Evolutionary conservation across 805 yeast species (phyloP).

Genomic region (Osmozyma mogii): DNA sequence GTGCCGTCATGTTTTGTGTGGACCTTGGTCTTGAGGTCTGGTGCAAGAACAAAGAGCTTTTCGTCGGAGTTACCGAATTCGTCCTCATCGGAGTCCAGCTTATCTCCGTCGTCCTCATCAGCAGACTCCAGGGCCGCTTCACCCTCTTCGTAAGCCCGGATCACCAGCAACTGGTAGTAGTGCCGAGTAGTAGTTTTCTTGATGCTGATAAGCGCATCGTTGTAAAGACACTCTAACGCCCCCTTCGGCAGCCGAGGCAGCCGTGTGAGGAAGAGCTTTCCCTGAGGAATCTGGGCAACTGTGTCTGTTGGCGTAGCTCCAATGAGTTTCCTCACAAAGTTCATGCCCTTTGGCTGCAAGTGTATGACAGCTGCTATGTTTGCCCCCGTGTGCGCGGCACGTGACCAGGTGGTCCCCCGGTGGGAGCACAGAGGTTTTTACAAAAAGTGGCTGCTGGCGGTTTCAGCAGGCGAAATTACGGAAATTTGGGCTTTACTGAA

Average conservation of each 20-base stretch:
- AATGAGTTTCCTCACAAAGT: conserved; percentile 60
- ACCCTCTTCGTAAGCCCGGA: conserved; percentile 62
- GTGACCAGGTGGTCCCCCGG: neutral
- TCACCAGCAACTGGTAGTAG: conserved; percentile 63
- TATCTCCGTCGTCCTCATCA: conserved; percentile 38
- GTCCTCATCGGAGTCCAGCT: conserved; percentile 37
- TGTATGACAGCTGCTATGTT: no score
- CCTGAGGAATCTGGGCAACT: conserved; percentile 64
- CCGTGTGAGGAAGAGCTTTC: conserved; percentile 68
- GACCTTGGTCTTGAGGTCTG: conserved; percentile 48
- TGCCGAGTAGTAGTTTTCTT: conserved; percentile 59
- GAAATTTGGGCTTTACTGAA: no score
- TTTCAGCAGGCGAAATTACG: no score
- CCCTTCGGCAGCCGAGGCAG: conserved; percentile 51
- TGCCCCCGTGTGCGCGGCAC: neutral
- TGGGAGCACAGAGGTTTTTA: neutral
- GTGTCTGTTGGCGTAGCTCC: conserved; percentile 51
- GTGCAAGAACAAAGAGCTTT: conserved; percentile 61
- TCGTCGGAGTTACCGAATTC: conserved; percentile 44
- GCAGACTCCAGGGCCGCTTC: conserved; percentile 41
- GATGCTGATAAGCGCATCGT: conserved; percentile 62
- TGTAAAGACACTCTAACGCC: conserved; percentile 71
- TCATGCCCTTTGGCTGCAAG: conserved; percentile 53
- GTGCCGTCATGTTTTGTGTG: conserved; percentile 46
- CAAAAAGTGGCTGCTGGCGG: neutral